Conservation (phyloP, 345 rosid species). For the Pistacia atlantica region DNA sequence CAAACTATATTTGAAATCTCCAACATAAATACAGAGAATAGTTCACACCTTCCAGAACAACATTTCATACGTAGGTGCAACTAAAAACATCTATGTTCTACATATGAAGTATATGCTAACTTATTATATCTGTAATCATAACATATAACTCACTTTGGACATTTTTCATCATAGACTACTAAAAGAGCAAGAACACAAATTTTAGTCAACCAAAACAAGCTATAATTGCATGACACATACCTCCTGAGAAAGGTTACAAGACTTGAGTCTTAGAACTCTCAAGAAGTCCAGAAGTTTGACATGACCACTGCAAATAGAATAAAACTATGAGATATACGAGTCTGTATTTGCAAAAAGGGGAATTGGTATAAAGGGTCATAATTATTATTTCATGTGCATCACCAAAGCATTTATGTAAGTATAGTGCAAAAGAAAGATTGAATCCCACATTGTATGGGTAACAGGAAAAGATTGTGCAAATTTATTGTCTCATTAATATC, state of each 20-base stretch:
- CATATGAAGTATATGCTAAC: background rate
- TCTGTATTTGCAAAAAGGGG: background rate
- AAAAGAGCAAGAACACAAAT: background rate
- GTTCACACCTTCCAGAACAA: background rate
- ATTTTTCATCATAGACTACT: no score
- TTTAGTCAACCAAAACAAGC: background rate
- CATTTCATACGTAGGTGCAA: background rate
- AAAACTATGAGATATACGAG: background rate
- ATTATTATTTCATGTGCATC: background rate
- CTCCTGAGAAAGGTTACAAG: conserved; percentile 67
- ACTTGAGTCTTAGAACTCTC: conserved; percentile 57
- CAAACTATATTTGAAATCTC: background rate
- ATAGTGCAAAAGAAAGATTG: background rate
- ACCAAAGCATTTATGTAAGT: background rate
- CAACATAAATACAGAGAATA: background rate
- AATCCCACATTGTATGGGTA: background rate
- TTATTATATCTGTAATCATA: background rate
- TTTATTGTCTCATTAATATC: background rate
- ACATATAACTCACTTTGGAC: no score
- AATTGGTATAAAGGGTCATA: background rate
- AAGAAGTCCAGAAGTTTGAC: conserved; percentile 60
- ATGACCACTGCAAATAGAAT: conserved; percentile 65
- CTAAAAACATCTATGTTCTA: background rate
- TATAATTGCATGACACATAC: conserved; percentile 36
- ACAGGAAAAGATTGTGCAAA: background rate